Conservation (phyloP, 176 grass and related monocot species). For the Hordeum vulgare region MorexV3_pseudomolecules_assembly NC_058520.1:536195710-536196209, state of each 20-base stretch:
- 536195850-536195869: background rate
- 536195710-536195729: constrained; percentile 62
- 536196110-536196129: constrained; percentile 90
- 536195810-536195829: constrained; percentile 44
- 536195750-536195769: constrained; percentile 68
- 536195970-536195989: constrained; percentile 81
- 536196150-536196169: constrained; percentile 91
- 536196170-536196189: background rate
- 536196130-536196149: constrained; percentile 96
- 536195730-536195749: constrained; percentile 71
- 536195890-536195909: too few species aligned
- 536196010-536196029: constrained; percentile 78
- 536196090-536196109: constrained; percentile 97
- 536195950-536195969: constrained; percentile 82
- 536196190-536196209: background rate
- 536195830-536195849: background rate
- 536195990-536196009: constrained; percentile 71
- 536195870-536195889: too few species aligned
- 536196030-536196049: constrained; percentile 93
- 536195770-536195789: constrained; percentile 56
- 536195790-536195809: constrained; percentile 70
- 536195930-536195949: constrained; percentile 70
- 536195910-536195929: constrained; percentile 51
- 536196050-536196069: constrained; percentile 99
- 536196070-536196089: constrained; percentile 96